A percentile compares a stretch with the other conserved stretches of the same genome.
Conservation (phyloP, 2,329 filamentous ascomycete species). For the Microcyclosporella mali region DNA sequence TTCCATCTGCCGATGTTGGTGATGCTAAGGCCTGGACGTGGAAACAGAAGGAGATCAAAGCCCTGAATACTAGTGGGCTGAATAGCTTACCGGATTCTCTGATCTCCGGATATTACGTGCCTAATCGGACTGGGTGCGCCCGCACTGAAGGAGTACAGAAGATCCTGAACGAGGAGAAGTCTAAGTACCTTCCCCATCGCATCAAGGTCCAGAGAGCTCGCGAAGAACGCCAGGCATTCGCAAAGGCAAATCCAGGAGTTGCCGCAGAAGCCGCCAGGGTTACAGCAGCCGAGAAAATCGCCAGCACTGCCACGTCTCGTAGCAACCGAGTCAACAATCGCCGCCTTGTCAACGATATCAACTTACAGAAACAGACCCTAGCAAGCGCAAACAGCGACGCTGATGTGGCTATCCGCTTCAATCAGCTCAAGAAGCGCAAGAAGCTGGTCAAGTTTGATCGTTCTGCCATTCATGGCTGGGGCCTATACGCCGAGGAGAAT, state of each 20-base stretch:
- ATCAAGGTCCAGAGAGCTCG: conserved; percentile 90
- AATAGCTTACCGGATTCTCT: conserved; percentile 49
- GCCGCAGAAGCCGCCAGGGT: conserved; percentile 61
- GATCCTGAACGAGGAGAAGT: conserved; percentile 95
- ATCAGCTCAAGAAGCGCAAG: conserved; percentile 98
- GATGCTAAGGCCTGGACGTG: conserved; percentile 61
- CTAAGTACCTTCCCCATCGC: conserved; percentile 93
- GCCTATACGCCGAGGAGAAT: conserved; percentile 93
- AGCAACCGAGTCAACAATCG: conserved; percentile 94
- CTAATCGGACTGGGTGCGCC: conserved; percentile 77
- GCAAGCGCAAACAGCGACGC: conserved; percentile 64
- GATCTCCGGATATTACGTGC: conserved; percentile 70
- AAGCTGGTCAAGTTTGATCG: conserved; percentile 97
- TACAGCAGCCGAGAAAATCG: conserved; percentile 63
- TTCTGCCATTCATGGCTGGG: conserved; percentile 98
- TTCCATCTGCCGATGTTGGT: conserved; percentile 45
- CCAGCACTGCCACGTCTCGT: conserved; percentile 82
- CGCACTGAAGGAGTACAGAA: conserved; percentile 91
- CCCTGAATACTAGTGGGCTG: conserved; percentile 55
- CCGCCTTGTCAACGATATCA: conserved; percentile 87
- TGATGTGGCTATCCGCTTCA: conserved; percentile 91
- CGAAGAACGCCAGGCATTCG: conserved; percentile 79
- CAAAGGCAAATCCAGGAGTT: conserved; percentile 57
- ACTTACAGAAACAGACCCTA: conserved; percentile 77
- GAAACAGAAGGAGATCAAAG: conserved; percentile 67